These are phyloP conservation scores for Botrytis squamosa DNA, from an alignment of 2,329 filamentous ascomycete species.

Conservation along the genomic window DNA sequence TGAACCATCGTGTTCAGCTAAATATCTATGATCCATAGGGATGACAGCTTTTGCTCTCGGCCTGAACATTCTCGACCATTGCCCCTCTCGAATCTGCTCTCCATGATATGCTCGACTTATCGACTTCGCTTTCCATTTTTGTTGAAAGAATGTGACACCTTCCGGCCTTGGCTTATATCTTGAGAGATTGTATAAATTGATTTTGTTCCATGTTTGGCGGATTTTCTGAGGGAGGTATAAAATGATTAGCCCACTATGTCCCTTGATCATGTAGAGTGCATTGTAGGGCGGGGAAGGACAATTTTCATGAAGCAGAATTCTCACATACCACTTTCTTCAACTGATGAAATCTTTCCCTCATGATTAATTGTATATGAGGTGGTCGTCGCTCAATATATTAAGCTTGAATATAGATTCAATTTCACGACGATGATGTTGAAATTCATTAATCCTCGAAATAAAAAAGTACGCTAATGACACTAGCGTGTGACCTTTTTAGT, in stretches of 20 bases:
- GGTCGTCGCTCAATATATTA: background rate
- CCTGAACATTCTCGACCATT: slow-evolving; percentile 93
- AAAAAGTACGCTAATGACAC: slow-evolving; percentile 11
- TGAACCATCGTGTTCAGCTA: slow-evolving; percentile 79
- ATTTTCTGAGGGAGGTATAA: slow-evolving; percentile 64
- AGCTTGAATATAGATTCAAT: background rate
- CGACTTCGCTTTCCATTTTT: slow-evolving; percentile 94
- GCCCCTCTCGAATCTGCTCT: slow-evolving; percentile 87
- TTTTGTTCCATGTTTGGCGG: slow-evolving; percentile 96
- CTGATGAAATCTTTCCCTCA: slow-evolving; percentile 22
- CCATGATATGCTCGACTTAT: slow-evolving; percentile 85
- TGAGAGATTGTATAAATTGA: slow-evolving; percentile 87
- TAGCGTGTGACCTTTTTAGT: slow-evolving; percentile 11
- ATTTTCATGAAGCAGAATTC: background rate
- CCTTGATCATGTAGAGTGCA: background rate
- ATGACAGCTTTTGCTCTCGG: slow-evolving; percentile 78
- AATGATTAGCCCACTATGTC: background rate
- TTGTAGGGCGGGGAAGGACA: background rate
- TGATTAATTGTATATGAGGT: slow-evolving; percentile 15
- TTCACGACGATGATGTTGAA: slow-evolving; percentile 8
- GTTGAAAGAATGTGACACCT: slow-evolving; percentile 82
- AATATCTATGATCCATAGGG: slow-evolving; percentile 76
- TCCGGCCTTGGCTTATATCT: slow-evolving; percentile 49
- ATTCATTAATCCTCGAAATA: slow-evolving; percentile 10
- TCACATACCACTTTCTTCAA: slow-evolving; percentile 21